These are phyloP conservation scores for Apiospora phragmitis DNA, from an alignment of 2,329 filamentous ascomycete species.

Conservation along the genomic window DNA sequence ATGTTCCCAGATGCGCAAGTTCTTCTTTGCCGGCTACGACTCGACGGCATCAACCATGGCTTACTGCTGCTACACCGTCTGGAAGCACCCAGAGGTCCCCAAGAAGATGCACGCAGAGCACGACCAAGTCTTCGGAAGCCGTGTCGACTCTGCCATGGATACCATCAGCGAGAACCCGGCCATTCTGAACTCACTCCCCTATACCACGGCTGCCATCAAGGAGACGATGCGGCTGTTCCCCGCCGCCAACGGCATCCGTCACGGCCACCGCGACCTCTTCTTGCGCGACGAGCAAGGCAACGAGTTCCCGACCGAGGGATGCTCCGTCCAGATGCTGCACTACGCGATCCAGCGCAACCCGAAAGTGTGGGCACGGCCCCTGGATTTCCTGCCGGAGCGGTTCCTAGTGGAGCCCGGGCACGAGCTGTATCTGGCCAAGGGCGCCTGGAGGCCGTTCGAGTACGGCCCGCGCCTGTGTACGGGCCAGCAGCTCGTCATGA, in stretches of 20 bases:
- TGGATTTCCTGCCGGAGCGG: constrained; percentile 43
- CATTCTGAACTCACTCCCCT: constrained; percentile 49
- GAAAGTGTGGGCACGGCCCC: constrained; percentile 50
- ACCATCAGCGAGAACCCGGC: constrained; percentile 41
- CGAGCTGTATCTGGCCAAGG: constrained; percentile 36
- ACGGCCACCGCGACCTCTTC: constrained; percentile 39
- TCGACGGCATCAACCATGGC: constrained; percentile 36
- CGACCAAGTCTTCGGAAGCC: constrained; percentile 43
- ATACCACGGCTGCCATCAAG: constrained; percentile 52
- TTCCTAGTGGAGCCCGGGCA: constrained; percentile 39
- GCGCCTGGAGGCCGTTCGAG: constrained; percentile 55
- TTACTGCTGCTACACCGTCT: constrained; percentile 30
- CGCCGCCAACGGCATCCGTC: constrained; percentile 43
- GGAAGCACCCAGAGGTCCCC: constrained; percentile 30
- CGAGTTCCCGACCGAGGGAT: constrained; percentile 40
- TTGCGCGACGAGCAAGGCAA: constrained; percentile 43
- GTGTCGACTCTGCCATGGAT: constrained; percentile 33
- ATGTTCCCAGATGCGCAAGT: constrained; percentile 34
- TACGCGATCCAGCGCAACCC: constrained; percentile 32
- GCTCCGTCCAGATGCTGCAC: constrained; percentile 29
- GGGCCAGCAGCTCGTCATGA: constrained; percentile 55
- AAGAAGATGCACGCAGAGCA: constrained; percentile 35
- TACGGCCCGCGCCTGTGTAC: constrained; percentile 56
- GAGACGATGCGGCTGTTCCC: constrained; percentile 55
- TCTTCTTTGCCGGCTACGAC: constrained; percentile 42